Evolutionary conservation across 768 basidiomycete genomes (phyloP).

Genomic region (Macrolepiota fuliginosa): DNA sequence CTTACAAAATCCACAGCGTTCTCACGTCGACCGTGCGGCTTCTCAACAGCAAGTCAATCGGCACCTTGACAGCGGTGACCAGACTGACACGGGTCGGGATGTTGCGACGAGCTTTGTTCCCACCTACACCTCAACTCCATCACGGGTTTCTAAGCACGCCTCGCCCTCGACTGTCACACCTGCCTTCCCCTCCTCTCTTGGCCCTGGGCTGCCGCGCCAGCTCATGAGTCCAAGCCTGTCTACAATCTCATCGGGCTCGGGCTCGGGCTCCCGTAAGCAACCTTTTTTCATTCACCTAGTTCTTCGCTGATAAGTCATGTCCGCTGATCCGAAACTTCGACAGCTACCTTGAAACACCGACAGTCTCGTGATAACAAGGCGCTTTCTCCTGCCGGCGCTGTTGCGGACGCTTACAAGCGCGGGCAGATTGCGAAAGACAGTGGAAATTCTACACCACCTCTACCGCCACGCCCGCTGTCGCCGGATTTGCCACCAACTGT

Average conservation of each 20-base stretch:
- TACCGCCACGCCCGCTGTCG: not conserved
- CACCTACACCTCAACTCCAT: not conserved
- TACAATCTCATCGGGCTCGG: slow-evolving; percentile 1
- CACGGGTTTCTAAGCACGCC: not conserved
- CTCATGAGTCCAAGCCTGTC: not conserved
- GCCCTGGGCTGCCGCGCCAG: not conserved
- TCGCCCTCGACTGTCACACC: not conserved
- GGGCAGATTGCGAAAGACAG: not conserved
- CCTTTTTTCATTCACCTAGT: too few relatives aligned
- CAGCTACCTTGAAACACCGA: not conserved
- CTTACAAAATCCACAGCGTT: not conserved
- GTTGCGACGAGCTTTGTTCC: not conserved
- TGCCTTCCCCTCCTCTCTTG: not conserved
- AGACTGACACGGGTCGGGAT: not conserved
- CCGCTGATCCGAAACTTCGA: not conserved
- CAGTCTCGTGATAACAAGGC: not conserved
- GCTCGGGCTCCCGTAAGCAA: not conserved
- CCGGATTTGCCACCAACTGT: not conserved
- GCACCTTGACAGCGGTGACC: not conserved
- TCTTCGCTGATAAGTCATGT: not conserved
- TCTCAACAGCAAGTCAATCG: not conserved
- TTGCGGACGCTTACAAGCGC: slow-evolving; percentile 9
- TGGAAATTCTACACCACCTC: not conserved
- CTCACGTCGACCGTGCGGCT: slow-evolving; percentile 1
- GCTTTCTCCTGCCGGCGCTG: slow-evolving; percentile 7